A percentile compares a stretch with the other conserved stretches of the same genome.
phyloP scores from a whole-genome alignment of 805 yeast genomes.

The Schizosaccharomyces japonicus region DNA sequence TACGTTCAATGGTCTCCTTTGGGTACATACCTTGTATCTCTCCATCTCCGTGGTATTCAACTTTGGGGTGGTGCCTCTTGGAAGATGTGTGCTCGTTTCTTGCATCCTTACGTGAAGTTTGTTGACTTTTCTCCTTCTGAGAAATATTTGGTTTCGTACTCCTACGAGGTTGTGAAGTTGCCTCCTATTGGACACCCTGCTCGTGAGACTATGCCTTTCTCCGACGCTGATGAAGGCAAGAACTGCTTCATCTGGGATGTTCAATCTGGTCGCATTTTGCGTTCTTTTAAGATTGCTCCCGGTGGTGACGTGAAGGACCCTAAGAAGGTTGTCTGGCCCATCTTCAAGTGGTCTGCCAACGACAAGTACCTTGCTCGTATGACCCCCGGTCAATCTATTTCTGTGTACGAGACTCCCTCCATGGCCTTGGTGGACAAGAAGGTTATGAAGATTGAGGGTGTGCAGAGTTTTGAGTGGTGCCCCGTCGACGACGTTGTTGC shows the following conservation, averaged over 20 bases:
- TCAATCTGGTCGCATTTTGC: slow-evolving; percentile 53
- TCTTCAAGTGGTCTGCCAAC: slow-evolving; percentile 84
- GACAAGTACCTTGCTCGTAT: slow-evolving; percentile 85
- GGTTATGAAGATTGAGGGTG: slow-evolving; percentile 56
- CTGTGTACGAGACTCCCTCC: slow-evolving; percentile 59
- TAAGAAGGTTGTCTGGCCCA: slow-evolving; percentile 71
- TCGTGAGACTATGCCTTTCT: slow-evolving; percentile 53
- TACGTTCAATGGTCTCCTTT: slow-evolving; percentile 78
- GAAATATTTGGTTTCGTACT: slow-evolving; percentile 67
- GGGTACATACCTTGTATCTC: slow-evolving; percentile 68
- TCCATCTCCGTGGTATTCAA: slow-evolving; percentile 85
- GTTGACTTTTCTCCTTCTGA: slow-evolving; percentile 85
- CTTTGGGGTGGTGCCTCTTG: slow-evolving; percentile 85
- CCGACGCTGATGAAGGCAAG: slow-evolving; percentile 74
- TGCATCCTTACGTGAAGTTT: slow-evolving; percentile 72
- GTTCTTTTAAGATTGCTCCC: slow-evolving; percentile 33
- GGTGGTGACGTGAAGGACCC: slow-evolving; percentile 23
- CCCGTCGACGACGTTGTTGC: slow-evolving; percentile 62
- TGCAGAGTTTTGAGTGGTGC: slow-evolving; percentile 82
- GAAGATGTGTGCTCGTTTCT: slow-evolving; percentile 47
- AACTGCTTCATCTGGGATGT: slow-evolving; percentile 85
- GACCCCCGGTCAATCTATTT: slow-evolving; percentile 68
- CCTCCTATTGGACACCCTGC: slow-evolving; percentile 46
- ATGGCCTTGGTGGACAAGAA: slow-evolving; percentile 74
- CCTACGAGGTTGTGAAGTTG: slow-evolving; percentile 55